Percentiles rank a stretch among this genome's conserved stretches.
Conservation (phyloP, 192 early-diverging fungal genomes). For the Dispira simplex region DNA sequence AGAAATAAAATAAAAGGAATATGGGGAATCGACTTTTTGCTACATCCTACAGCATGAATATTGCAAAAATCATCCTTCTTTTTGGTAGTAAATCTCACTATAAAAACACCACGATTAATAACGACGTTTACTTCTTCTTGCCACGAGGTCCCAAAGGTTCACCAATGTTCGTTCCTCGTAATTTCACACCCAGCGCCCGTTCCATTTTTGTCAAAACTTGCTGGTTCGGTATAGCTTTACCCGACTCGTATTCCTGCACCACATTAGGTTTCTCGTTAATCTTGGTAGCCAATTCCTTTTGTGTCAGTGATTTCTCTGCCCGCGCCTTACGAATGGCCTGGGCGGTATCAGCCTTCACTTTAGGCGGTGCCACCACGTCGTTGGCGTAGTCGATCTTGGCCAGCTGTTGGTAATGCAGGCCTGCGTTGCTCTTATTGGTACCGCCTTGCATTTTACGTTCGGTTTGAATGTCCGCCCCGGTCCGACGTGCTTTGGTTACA, state of each 20-base stretch:
- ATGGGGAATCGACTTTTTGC: too few species aligned
- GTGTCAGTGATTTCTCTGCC: constrained; percentile 55
- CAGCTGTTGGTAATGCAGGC: constrained; percentile 48
- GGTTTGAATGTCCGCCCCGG: constrained; percentile 49
- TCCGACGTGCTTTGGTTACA: constrained; percentile 58
- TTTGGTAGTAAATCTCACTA: too few species aligned
- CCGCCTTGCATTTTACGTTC: constrained; percentile 52
- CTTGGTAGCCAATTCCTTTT: constrained; percentile 77
- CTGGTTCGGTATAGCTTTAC: constrained; percentile 77
- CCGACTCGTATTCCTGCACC: constrained; percentile 82
- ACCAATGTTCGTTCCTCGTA: constrained; percentile 65
- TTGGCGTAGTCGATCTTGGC: constrained; percentile 80
- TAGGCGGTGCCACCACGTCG: constrained; percentile 57
- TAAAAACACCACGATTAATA: too few species aligned
- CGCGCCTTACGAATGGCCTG: constrained; percentile 76
- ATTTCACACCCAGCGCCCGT: constrained; percentile 71
- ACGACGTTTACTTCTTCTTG: too few species aligned
- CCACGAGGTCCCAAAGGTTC: constrained; percentile 24
- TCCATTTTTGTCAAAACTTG: constrained; percentile 83
- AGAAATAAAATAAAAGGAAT: too few species aligned
- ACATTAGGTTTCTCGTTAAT: constrained; percentile 90
- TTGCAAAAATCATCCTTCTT: too few species aligned
- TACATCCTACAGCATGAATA: too few species aligned
- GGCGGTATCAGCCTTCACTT: constrained; percentile 51
- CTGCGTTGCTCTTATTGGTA: constrained; percentile 41